Base-by-base conservation (phyloP, 352 stramenopile species). In the Pythium coloratum region DNA sequence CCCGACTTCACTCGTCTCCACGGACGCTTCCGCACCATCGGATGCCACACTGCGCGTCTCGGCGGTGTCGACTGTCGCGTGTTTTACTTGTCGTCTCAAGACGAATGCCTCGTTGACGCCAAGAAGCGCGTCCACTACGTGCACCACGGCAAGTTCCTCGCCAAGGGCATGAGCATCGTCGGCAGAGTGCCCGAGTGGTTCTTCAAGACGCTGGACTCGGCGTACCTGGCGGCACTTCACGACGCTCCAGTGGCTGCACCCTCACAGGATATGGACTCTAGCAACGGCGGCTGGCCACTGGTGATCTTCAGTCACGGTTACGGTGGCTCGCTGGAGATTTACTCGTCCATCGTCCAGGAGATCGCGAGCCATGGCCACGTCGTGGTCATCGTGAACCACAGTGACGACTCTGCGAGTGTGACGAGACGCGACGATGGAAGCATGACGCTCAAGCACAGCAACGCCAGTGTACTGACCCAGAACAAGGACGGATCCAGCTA, bases 281-380 rank as follows among this genome's bases (percentile, higher is more conserved):
- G 50, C 28, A 44, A 33, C 0, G 42, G 64, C 18, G 74, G 73
- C 6, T 91, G 80, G 80, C 78, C 82, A 0, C 32, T 89, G 2
- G 64, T 86, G 13, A 71, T 91, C 58, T 91, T 89, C 64, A 89
- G 78, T 32, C 82, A 91, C 60, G 82, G 80, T 5, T 57, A 89
- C 3, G 78, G 70, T 8, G 80, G 82, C 6, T 81, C 74, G 6
- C 63, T 91, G 13, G 82, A 89, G 66, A 66, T 91, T 36, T 91
- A 91, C 68, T 79, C 82, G 62, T 69, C 68, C 49, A 55, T 89
- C 42, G 80, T 80, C 53, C 76, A 91, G 64, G 59, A 87, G 62
- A 72, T 91, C 24, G 80, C 80, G 24, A 91, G 82, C 60, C 67
- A 83, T 16, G 82, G 82, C 53, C 49, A 76, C 57, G 64, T 91